Evolutionary conservation across 169 alveolate genomes (phyloP), one percentile per base, ranked within the genome.

Genomic region (Eimeria maxima): DNA sequence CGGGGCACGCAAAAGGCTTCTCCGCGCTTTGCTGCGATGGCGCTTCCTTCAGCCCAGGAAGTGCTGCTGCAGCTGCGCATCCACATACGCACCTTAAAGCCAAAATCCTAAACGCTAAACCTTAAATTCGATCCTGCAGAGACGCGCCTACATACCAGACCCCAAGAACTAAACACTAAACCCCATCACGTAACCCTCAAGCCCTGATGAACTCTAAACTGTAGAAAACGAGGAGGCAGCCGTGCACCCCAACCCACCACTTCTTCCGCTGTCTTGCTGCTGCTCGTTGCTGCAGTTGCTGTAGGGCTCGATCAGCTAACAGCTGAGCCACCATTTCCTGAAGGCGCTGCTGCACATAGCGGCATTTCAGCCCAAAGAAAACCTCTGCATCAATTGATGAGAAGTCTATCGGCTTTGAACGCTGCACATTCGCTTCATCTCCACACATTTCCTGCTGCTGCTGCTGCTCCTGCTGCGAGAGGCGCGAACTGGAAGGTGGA

Each of bases 201-300:
- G 8, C 16, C 27, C 13, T 14, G 47, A 24, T 69, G 45, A 29
- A 69, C 80, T 27, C 50, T 69, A 69, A 38, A 27, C 80, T 0
- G 2, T 29, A 14, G 20, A 11, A 38, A 27, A 44, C 10, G 2
- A 11, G 29, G 20, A 11, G n/a, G 69, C n/a, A 60, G 69, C 27
- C 13, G 69, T 11, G 38, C 11, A 22, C 65, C 22, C 6, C 11
- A 14, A 10, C 88, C 5, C 65, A 78, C 67, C 88, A 22, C 63
- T 42, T 42, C 50, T 47, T 42, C 42, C 55, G 88, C 63, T 47
- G 55, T 27, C 88, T 44, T 78, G 88, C 63, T 42, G 29, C 45
- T 47, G 86, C 84, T n/a, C 94, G 94, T 47, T 50, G 71, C 42
- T n/a, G 83, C 94, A 71, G 73, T 67, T 78, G 95, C 90, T 57